Evolutionary conservation across 345 rosid species (phyloP).

Genomic region (Pelargonium nanum): DNA sequence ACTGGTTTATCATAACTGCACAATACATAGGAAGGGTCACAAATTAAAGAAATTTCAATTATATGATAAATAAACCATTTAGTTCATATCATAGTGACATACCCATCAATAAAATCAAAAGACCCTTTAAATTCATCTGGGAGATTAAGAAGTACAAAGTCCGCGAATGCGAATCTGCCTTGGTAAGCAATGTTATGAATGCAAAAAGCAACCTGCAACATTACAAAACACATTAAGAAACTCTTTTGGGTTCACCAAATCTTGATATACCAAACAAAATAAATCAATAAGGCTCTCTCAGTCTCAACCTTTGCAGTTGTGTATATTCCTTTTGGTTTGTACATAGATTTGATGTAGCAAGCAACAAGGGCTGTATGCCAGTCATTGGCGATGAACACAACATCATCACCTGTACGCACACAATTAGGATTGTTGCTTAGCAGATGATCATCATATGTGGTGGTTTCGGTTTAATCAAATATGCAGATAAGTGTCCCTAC

Average conservation of each 20-base stretch:
- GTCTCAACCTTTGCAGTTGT: constrained; percentile 57
- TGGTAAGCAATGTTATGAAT: constrained; percentile 97
- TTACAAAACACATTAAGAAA: constrained; percentile 5
- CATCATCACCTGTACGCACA: constrained; percentile 59
- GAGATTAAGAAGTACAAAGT: constrained; percentile 63
- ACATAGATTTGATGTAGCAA: constrained; percentile 66
- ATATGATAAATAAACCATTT: not conserved
- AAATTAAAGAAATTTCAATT: not conserved
- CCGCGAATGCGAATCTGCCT: constrained; percentile 62
- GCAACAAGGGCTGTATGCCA: constrained; percentile 96
- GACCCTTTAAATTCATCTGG: constrained; percentile 65
- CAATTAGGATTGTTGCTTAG: not conserved
- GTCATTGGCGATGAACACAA: constrained; percentile 72
- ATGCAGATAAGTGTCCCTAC: constrained; percentile 19
- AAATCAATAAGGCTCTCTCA: not conserved
- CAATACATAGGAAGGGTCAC: constrained; percentile 2
- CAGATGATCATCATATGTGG: no score
- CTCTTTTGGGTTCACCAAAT: not conserved
- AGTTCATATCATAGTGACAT: constrained; percentile 3
- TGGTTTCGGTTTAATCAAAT: not conserved
- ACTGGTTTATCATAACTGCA: constrained; percentile 51
- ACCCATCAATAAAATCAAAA: constrained; percentile 85
- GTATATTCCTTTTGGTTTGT: constrained; percentile 60
- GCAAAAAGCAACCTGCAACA: constrained; percentile 66
- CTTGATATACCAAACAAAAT: not conserved